Evolutionary conservation across 148 eudicot species (phyloP), one percentile per base, ranked within the genome.

Genomic region (Pouteria glomerata): DNA sequence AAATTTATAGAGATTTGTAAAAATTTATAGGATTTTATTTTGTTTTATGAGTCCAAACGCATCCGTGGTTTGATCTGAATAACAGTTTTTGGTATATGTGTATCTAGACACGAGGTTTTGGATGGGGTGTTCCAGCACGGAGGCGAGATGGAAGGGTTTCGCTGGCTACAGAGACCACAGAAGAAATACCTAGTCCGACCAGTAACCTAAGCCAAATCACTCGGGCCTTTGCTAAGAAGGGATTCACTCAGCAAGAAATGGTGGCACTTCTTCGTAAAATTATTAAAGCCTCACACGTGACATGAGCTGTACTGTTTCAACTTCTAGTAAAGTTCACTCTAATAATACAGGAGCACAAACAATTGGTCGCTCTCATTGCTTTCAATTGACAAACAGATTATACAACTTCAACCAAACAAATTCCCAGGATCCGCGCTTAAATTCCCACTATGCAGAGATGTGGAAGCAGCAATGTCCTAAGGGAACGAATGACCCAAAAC

Each of bases 91-190:
- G 55, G 10, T 0, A 15, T 10, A 15, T 42, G 50, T 33, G 10
- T 48, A 29, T 68, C 62, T 42, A 77, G 66, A 81, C 75, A 42
- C 50, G 73, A 33, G 84, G 84, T 52, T 50, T 77, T 1, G 68
- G 50, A 42, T 72, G 84, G 82, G 75, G 73, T 7, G 84, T 83
- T 30, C 84, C 81, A 27, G 83, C 82, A 1, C 86, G 88, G 52
- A 71, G 88, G 14, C 65, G 81, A 52, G 86, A 82, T 41, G 86
- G 89, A 27, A 72, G 76, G 27, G 59, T 85, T 59, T 85, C 86
- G 0, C 66, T 10, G 24, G 86, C 84, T 4, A 42, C 73, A 26
- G 86, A 85, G 61, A 80, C 82, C 8, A 11, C 26, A 5, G 78
- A n/a, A n/a, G n/a, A 83, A 66, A 23, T 85, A 30, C 89, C 86